Evolutionary conservation across 306 rosid species (phyloP).

Genomic region (Purshia tridentata): DNA sequence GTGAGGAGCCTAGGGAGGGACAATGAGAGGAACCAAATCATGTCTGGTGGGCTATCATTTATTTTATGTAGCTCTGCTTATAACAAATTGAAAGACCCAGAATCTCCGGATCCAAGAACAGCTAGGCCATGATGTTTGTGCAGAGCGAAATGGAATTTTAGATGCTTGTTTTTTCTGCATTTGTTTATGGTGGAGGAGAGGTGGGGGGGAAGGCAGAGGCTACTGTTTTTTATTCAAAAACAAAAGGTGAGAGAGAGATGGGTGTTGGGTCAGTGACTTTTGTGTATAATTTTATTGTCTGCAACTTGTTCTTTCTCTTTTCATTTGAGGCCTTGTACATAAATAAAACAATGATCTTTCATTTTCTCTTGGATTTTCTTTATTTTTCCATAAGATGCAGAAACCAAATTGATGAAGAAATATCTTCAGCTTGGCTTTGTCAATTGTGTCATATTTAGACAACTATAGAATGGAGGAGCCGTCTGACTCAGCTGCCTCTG

Average conservation of each 20-base stretch:
- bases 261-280: slow-evolving; percentile 29
- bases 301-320: slow-evolving; percentile 15
- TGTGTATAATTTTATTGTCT: slow-evolving; percentile 33
- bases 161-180: slow-evolving; percentile 49
- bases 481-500: slow-evolving; percentile 42
- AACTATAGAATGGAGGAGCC: slow-evolving; percentile 40
- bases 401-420: slow-evolving; percentile 22
- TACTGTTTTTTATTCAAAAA: slow-evolving; percentile 44
- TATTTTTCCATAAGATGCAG: background rate
- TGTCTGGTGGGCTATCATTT: slow-evolving; percentile 69
- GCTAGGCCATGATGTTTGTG: slow-evolving; percentile 81
- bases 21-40: slow-evolving; percentile 78
- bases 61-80: slow-evolving; percentile 16
- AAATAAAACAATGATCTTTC: slow-evolving; percentile 33
- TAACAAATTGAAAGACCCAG: slow-evolving; percentile 48
- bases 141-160: slow-evolving; percentile 61
- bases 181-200: slow-evolving; percentile 54
- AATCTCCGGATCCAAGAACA: slow-evolving; percentile 98
- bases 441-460: slow-evolving; percentile 43
- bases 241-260: slow-evolving; percentile 31
- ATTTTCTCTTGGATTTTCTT: slow-evolving; percentile 38
- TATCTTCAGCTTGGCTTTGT: slow-evolving; percentile 37
- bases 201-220: slow-evolving; percentile 45
- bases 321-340: slow-evolving; percentile 16
- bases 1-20: slow-evolving; percentile 66